Percentiles rank a stretch among this genome's conserved stretches.
Conservation (phyloP, 1,284 basidiomycete genomes). For the Ganoderma leucocontextum region DNA sequence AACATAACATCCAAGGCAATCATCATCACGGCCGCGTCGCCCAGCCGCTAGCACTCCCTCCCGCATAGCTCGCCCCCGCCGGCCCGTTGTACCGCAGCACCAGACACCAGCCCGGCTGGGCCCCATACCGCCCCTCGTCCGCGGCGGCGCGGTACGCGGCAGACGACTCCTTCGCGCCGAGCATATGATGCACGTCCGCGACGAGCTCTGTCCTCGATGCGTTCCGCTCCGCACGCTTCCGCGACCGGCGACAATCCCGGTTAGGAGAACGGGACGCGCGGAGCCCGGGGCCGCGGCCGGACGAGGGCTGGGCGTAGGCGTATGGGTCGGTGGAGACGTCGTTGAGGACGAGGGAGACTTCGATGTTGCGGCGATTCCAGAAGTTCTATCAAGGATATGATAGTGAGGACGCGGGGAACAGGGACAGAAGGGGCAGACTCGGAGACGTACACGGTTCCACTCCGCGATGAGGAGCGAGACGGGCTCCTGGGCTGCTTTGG, state of each 20-base stretch:
- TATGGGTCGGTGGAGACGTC: not conserved
- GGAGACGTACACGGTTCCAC: conserved; percentile 5
- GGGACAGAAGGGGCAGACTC: too few relatives aligned
- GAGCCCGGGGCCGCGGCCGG: not conserved
- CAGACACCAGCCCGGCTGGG: not conserved
- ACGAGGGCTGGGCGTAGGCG: not conserved
- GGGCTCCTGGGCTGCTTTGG: conserved; percentile 1
- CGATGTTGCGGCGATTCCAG: conserved; percentile 13
- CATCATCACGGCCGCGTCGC: not conserved
- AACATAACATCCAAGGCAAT: not conserved
- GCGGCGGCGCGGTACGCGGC: conserved; percentile 2
- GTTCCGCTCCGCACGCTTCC: not conserved
- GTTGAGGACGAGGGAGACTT: conserved; percentile 7
- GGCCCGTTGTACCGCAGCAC: not conserved
- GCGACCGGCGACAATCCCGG: not conserved
- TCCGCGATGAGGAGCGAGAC: conserved; percentile 1
- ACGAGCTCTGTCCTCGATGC: not conserved
- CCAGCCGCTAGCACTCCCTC: not conserved
- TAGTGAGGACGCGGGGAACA: not conserved
- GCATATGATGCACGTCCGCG: conserved; percentile 1
- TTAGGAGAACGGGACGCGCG: not conserved
- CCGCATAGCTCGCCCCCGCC: not conserved
- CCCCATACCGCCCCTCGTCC: conserved; percentile 1
- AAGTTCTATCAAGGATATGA: not conserved
- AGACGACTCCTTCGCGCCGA: not conserved